Evolutionary conservation across 1,284 basidiomycete species (phyloP).

Genomic region (Ustilago sp.): DNA sequence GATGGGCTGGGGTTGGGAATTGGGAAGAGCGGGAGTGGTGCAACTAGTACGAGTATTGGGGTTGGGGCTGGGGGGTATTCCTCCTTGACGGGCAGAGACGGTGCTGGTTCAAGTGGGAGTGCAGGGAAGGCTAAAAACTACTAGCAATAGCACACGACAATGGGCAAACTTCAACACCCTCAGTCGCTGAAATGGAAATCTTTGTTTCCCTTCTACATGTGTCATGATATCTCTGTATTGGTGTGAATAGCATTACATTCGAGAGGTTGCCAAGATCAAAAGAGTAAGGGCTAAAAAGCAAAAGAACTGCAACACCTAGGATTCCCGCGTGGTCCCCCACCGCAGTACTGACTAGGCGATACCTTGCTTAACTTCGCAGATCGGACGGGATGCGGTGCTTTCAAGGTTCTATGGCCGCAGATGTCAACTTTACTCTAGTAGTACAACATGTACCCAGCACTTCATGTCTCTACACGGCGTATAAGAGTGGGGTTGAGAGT

Average conservation of each 20-base stretch:
- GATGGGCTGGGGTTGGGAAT: constrained; percentile 22
- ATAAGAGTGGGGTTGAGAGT: background rate
- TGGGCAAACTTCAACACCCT: too few relatives aligned
- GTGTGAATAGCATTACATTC: too few relatives aligned
- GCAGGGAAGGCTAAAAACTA: constrained; percentile 24
- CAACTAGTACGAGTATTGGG: constrained; percentile 19
- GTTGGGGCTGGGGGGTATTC: constrained; percentile 2
- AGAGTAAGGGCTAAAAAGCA: background rate
- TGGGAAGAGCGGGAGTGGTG: constrained; percentile 3
- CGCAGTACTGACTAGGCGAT: constrained; percentile 84
- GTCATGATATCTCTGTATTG: too few relatives aligned
- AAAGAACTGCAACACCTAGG: constrained; percentile 80
- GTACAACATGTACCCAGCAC: too few relatives aligned
- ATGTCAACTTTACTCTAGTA: constrained; percentile 65
- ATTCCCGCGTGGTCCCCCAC: constrained; percentile 86
- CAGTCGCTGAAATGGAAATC: too few relatives aligned
- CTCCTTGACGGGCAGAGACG: constrained; percentile 21
- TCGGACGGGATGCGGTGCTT: constrained; percentile 84
- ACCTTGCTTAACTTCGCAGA: constrained; percentile 83
- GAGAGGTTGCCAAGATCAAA: too few relatives aligned
- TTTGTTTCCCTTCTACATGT: too few relatives aligned
- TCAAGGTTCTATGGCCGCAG: constrained; percentile 82
- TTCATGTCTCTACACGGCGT: background rate
- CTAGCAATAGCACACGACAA: background rate
- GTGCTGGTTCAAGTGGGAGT: background rate